A percentile compares a stretch with the other conserved stretches of the same genome.
phyloP scores from a whole-genome alignment of 1,284 basidiomycete species.

The Lentinus polychrous region DNA sequence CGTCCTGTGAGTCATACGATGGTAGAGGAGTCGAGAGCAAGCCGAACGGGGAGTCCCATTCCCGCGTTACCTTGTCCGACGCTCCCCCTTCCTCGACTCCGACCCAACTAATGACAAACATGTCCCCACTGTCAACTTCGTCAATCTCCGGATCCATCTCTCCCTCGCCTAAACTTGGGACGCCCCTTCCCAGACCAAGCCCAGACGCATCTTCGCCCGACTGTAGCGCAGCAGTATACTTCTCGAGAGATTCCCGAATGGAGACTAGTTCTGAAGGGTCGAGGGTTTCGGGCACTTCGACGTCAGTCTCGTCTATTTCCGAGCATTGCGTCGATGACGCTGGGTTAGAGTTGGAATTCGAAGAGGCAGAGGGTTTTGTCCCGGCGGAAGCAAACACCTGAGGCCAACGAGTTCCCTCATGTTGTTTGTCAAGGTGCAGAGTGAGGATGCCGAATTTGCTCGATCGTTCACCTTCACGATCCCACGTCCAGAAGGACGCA shows the following conservation, averaged over 20 bases:
- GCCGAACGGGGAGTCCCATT: constrained; percentile 36
- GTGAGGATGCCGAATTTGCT: constrained; percentile 57
- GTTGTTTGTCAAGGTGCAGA: constrained; percentile 79
- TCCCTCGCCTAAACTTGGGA: constrained; percentile 74
- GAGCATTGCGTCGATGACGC: too few species aligned
- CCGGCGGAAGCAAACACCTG: constrained; percentile 64
- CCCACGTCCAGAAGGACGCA: constrained; percentile 85
- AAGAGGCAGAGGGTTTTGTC: constrained; percentile 12
- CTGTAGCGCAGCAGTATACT: constrained; percentile 66
- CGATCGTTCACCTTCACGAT: constrained; percentile 58
- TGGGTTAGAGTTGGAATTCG: constrained; percentile 10
- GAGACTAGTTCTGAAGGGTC: constrained; percentile 76
- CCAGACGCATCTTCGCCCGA: constrained; percentile 50
- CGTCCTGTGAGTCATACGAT: constrained; percentile 25
- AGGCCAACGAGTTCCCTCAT: constrained; percentile 78
- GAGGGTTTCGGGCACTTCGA: constrained; percentile 84
- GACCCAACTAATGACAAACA: constrained; percentile 56
- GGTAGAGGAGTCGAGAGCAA: constrained; percentile 62
- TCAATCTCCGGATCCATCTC: constrained; percentile 85
- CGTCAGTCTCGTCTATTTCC: constrained; percentile 31
- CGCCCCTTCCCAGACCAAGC: constrained; percentile 52
- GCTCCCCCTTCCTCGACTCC: constrained; percentile 35
- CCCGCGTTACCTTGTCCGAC: constrained; percentile 31
- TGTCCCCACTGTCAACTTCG: constrained; percentile 52
- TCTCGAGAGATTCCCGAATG: constrained; percentile 78